phyloP scores from a whole-genome alignment of 2,329 filamentous ascomycete genomes.

The Aotearoamyces nothofagi region DNA sequence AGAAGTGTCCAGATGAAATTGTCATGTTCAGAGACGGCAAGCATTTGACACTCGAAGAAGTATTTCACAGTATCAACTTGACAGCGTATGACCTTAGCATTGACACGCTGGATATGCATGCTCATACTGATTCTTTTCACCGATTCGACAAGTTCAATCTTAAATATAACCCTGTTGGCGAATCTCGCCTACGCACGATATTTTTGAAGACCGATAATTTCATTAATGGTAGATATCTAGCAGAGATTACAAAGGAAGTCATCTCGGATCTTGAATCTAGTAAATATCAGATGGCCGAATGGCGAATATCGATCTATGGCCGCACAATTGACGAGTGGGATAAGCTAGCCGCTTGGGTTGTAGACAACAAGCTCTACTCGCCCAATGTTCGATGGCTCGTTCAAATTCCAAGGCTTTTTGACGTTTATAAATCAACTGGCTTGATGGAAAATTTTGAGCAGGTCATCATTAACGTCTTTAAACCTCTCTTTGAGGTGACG shows the following conservation, averaged over 20 bases:
- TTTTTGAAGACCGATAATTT: conserved; percentile 98
- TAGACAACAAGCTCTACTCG: conserved; percentile 96
- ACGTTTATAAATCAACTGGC: conserved; percentile 83
- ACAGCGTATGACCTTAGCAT: conserved; percentile 97
- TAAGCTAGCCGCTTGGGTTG: conserved; percentile 90
- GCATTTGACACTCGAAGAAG: conserved; percentile 77
- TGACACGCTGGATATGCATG: conserved; percentile 97
- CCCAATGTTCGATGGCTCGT: conserved; percentile 97
- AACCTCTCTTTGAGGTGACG: conserved; percentile 89
- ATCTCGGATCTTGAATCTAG: conserved; percentile 94
- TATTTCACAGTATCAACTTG: conserved; percentile 94
- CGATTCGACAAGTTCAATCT: conserved; percentile 99
- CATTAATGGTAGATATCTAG: conserved; percentile 87
- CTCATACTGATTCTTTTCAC: conserved; percentile 95
- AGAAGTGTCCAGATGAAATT: conserved; percentile 88
- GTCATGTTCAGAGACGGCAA: conserved; percentile 88
- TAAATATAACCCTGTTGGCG: conserved; percentile 95
- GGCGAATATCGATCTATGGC: conserved; percentile 96
- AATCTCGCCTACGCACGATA: conserved; percentile 91
- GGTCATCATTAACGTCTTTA: conserved; percentile 80
- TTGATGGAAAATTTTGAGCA: conserved; percentile 85
- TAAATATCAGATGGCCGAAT: conserved; percentile 99
- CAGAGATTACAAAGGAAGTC: conserved; percentile 96
- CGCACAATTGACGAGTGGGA: conserved; percentile 91
- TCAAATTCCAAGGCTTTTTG: conserved; percentile 85